Evolutionary conservation across 2,329 filamentous ascomycete genomes (phyloP).

Genomic region (Fusarium pseudocircinatum): DNA sequence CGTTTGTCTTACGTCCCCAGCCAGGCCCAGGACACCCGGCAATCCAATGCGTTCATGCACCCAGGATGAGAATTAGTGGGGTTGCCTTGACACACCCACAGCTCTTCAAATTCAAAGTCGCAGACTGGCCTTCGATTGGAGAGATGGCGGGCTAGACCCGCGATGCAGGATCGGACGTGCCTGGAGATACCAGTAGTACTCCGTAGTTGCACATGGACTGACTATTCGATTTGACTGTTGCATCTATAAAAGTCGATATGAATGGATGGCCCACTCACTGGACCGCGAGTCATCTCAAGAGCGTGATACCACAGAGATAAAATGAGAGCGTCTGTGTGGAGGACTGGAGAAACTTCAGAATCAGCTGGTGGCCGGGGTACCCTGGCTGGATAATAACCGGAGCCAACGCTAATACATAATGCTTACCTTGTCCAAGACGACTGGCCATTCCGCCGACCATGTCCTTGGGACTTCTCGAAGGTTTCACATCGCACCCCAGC

Average conservation of each 20-base stretch:
- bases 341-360: conserved; percentile 35
- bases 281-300: conserved; percentile 38
- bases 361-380: conserved; percentile 37
- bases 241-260: not conserved
- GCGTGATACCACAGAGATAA: conserved; percentile 23
- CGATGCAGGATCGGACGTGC: conserved; percentile 20
- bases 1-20: conserved; percentile 19
- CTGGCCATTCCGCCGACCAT: conserved; percentile 44
- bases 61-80: conserved; percentile 17
- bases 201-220: not conserved
- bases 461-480: conserved; percentile 46
- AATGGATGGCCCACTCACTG: conserved; percentile 39
- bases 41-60: conserved; percentile 40
- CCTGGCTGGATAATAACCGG: conserved; percentile 10
- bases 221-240: not conserved
- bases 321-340: conserved; percentile 30
- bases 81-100: conserved; percentile 25
- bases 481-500: conserved; percentile 41
- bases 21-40: conserved; percentile 19
- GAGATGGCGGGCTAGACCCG: conserved; percentile 16
- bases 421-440: conserved; percentile 32
- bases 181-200: not conserved
- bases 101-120: conserved; percentile 1
- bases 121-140: conserved; percentile 8
- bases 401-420: conserved; percentile 28